Evolutionary conservation across 495 filamentous ascomycete species (phyloP), one percentile per base, ranked within the genome.

Genomic region (Xylaria palmicola): DNA sequence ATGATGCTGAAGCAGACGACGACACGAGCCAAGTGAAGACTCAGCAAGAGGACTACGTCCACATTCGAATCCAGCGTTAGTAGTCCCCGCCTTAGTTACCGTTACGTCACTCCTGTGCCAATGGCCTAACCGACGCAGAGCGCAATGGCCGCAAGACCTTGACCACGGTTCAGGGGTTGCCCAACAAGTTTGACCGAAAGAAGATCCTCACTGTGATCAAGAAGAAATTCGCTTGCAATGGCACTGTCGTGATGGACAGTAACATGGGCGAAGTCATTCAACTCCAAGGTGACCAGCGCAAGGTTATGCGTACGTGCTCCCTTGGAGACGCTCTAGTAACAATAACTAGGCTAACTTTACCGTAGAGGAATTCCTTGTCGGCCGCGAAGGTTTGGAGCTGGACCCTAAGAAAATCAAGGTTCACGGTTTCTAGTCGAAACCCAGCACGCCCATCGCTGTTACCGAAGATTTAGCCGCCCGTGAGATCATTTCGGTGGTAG

Each of bases 101-200:
- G n/a, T 9, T 13, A 2, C 37, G 10, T 22, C 13, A n/a, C 15
- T 10, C 15, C 19, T 20, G 41, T 3, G 40, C 22, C 3, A 13
- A 27, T 17, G 5, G 2, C 20, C 56, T 59, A 22, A 59, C 34
- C 22, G 20, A 39, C 24, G 36, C 10, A 59, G 56, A 59, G 34
- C 95, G 94, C 81, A 98, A 98, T 97, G 94, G 94, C 87, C 95
- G 95, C 77, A 98, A 98, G 86, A 98, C 94, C 79, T 86, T 98
- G 90, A 98, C 94, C 65, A 98, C 94, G 65, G 92, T 98, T 66
- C 93, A 97, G 84, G 94, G 94, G 77, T 86, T 98, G 64, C 92
- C 94, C 57, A 92, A 90, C 83, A 96, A 96, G 76, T 97, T 97
- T 75, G 93, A 96, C 78, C 92, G 93, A 79, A 97, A 97, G 87